These are phyloP conservation scores for Alloascoidea africana DNA, from an alignment of 805 yeast genomes.

Conservation along the genomic window DNA sequence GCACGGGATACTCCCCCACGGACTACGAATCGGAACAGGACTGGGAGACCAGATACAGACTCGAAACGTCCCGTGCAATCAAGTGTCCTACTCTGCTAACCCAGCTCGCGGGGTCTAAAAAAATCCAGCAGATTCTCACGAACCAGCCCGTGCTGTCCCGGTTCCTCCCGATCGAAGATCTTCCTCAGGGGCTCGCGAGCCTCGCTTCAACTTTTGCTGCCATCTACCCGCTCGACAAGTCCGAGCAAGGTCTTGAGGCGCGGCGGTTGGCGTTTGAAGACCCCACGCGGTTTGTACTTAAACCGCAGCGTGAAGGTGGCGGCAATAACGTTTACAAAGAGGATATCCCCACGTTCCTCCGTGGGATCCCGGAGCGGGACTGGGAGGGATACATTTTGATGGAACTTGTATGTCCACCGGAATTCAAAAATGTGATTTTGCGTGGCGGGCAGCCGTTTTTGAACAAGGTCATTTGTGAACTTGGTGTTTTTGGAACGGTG, in stretches of 20 bases:
- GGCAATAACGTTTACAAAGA: constrained; percentile 87
- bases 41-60: constrained; percentile 62
- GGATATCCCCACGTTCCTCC: constrained; percentile 65
- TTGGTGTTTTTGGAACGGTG: constrained; percentile 81
- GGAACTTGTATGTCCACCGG: constrained; percentile 82
- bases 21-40: constrained; percentile 55
- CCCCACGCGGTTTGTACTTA: constrained; percentile 68
- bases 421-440: constrained; percentile 50
- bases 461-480: constrained; percentile 79
- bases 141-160: constrained; percentile 28
- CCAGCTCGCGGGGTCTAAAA: constrained; percentile 87
- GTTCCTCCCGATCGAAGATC: constrained; percentile 22
- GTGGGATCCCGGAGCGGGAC: constrained; percentile 40
- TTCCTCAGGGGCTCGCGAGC: constrained; percentile 14
- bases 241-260: constrained; percentile 46
- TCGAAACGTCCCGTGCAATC: constrained; percentile 69
- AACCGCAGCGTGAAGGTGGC: constrained; percentile 99
- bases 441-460: constrained; percentile 43
- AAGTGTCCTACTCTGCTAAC: constrained; percentile 86
- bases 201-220: constrained; percentile 56
- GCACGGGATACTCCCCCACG: constrained; percentile 78
- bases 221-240: constrained; percentile 74
- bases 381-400: constrained; percentile 90
- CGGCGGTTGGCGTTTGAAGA: constrained; percentile 46
- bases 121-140: constrained; percentile 82